A percentile compares a stretch with the other conserved stretches of the same genome.
Conservation (phyloP, 345 rosid species). For the Acer campestre region DNA sequence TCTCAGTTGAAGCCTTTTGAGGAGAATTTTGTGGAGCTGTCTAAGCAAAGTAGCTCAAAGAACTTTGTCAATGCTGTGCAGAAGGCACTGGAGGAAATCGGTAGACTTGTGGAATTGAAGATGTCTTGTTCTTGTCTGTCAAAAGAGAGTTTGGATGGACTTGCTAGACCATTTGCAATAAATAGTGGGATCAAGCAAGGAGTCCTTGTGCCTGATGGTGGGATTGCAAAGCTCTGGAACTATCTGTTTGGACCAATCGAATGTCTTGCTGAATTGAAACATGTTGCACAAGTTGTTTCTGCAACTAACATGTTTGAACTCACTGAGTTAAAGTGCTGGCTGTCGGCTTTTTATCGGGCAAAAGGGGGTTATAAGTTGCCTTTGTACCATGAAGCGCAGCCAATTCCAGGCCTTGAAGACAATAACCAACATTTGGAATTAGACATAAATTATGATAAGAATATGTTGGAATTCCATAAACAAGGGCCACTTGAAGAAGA, state of each 20-base stretch:
- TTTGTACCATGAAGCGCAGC: slow-evolving; percentile 47
- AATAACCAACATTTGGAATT: slow-evolving; percentile 31
- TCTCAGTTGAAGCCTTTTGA: slow-evolving; percentile 83
- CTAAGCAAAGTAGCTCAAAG: slow-evolving; percentile 54
- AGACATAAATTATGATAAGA: slow-evolving; percentile 21
- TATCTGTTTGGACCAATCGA: slow-evolving; percentile 50
- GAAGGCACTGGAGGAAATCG: slow-evolving; percentile 62
- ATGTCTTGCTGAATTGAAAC: slow-evolving; percentile 50
- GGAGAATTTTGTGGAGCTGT: slow-evolving; percentile 64
- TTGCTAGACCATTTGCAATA: slow-evolving; percentile 39
- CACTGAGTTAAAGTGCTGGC: slow-evolving; percentile 55
- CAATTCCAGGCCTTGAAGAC: slow-evolving; percentile 75
- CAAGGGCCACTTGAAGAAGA: slow-evolving; percentile 52
- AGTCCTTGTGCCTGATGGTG: slow-evolving; percentile 57
- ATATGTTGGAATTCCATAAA: slow-evolving; percentile 31
- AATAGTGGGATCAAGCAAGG: slow-evolving; percentile 81
- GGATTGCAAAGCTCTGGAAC: slow-evolving; percentile 49
- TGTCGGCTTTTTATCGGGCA: slow-evolving; percentile 67
- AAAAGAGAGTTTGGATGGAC: slow-evolving; percentile 31
- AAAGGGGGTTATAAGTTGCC: slow-evolving; percentile 53
- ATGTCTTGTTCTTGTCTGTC: slow-evolving; percentile 64
- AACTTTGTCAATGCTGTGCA: slow-evolving; percentile 54
- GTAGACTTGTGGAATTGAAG: slow-evolving; percentile 59
- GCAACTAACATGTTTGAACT: slow-evolving; percentile 47
- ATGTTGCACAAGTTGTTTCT: slow-evolving; percentile 41